Base-by-base conservation (phyloP, 306 rosid species). In the Mimosa bimucronata region DNA sequence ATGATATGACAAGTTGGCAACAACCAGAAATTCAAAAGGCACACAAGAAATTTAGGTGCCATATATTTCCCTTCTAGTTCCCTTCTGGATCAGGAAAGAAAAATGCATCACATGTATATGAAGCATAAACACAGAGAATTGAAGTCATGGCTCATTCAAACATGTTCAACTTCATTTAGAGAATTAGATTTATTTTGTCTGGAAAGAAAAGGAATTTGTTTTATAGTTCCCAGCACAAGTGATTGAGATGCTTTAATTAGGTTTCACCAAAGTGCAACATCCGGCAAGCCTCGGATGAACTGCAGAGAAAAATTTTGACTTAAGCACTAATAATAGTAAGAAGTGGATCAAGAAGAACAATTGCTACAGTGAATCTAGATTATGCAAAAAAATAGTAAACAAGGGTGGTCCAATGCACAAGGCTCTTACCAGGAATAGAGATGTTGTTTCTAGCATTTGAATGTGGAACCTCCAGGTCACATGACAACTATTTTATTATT, bases 201-300 rank as follows among this genome's bases (percentile, higher is more conserved):
- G 2, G 10, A 53, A 72, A 40, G 71, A 82, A 38, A 5, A 40
- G 31, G 5, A 40, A 40, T 40, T 11, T 40, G 19, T n/a, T 45
- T 41, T 41, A 10, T 41, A 23, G 68, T 74, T 30, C 60, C 41
- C 76, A 71, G 4, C 31, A 38, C 25, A 45, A 64, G 46, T 40
- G 2, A 23, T 73, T 7, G 53, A 46, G n/a, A 9, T 78, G 68
- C 60, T 21, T 73, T 46, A 53, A 14, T 3, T 44, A 34, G 64
- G 9, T n/a, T 75, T 66, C 58, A 75, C 10, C 67, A 85, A 50
- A 95, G 94, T 61, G 96, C 92, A 77, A 91, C 91, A 70, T 91
- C 97, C 9, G 98, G 62, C 87, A 95, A 87, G 71, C 98, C 98
- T 84, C 91, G 98, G 83, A 95, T 90, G 84, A 97, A 92, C 98